Conservation (phyloP, 2,329 filamentous ascomycete genomes). For the Talaromyces pinophilus region DNA sequence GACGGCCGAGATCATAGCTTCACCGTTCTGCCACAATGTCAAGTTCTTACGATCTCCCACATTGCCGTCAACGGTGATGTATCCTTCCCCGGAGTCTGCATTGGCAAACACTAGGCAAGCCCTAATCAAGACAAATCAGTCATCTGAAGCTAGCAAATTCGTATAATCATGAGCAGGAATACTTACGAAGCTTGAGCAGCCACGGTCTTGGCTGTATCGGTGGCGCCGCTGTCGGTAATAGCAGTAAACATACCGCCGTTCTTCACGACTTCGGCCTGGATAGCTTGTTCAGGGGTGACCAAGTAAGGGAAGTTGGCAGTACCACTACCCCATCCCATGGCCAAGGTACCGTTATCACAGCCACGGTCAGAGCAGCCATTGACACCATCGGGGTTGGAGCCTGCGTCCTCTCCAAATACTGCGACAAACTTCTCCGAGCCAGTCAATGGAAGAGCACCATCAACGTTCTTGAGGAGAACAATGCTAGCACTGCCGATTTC, state of each 20-base stretch:
- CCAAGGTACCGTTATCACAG: constrained; percentile 61
- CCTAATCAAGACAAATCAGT: constrained; percentile 26
- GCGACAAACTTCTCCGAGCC: constrained; percentile 71
- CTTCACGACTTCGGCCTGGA: constrained; percentile 68
- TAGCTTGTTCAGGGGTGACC: constrained; percentile 62
- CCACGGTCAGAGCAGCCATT: constrained; percentile 75
- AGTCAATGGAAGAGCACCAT: constrained; percentile 71
- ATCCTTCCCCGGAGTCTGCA: constrained; percentile 82
- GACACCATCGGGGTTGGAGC: constrained; percentile 70
- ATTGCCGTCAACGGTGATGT: constrained; percentile 79
- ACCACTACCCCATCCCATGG: constrained; percentile 65
- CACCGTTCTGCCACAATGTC: constrained; percentile 81
- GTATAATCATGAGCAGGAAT: neutral
- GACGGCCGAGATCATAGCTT: constrained; percentile 78
- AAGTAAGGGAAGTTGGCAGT: constrained; percentile 64
- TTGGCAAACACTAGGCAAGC: constrained; percentile 83
- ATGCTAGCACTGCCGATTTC: constrained; percentile 76
- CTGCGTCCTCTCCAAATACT: constrained; percentile 81
- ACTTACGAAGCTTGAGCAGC: constrained; percentile 52
- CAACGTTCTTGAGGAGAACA: constrained; percentile 82
- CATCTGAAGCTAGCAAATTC: neutral
- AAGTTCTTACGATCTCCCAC: constrained; percentile 88
- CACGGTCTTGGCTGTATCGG: constrained; percentile 50
- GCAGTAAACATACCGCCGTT: constrained; percentile 64
- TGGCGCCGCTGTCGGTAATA: constrained; percentile 61